A percentile compares a stretch with the other conserved stretches of the same genome.
Evolutionary conservation across 2,329 filamentous ascomycete species (phyloP).

Genomic region (Diaporthe sp.): DNA sequence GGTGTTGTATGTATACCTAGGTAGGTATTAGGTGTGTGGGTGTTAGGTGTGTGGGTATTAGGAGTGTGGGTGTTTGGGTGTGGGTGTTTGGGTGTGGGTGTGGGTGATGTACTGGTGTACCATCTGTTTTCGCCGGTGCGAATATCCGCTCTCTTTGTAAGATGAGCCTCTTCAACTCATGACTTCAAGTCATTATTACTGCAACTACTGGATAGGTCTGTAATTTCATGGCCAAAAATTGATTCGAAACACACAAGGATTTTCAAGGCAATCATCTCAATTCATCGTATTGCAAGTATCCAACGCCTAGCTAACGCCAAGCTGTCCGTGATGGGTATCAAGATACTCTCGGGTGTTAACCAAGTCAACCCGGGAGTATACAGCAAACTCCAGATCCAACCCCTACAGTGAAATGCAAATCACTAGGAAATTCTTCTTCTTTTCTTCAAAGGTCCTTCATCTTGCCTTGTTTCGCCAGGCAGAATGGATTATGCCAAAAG

Average conservation of each 20-base stretch:
- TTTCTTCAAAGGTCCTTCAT: background rate
- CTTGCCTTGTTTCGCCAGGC: background rate
- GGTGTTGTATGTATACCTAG: no score
- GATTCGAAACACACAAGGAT: no score
- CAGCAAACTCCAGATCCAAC: background rate
- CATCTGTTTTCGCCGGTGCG: no score
- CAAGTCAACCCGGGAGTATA: background rate
- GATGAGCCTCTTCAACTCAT: background rate
- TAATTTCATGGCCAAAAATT: background rate
- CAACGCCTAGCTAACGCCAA: slow-evolving; percentile 15
- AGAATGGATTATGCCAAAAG: background rate
- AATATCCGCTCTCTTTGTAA: no score
- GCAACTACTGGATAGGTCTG: background rate
- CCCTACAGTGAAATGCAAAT: background rate
- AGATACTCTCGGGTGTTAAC: background rate
- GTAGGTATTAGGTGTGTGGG: no score
- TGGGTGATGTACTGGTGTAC: no score
- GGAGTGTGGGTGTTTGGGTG: no score
- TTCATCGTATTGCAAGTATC: background rate
- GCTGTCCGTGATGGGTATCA: slow-evolving; percentile 26
- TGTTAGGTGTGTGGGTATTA: no score
- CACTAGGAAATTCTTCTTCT: background rate
- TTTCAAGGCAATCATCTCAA: background rate
- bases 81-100: no score
- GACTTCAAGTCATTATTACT: background rate